Evolutionary conservation across 495 filamentous ascomycete species (phyloP).

Genomic region (Friedmanniomyces endolithicus): DNA sequence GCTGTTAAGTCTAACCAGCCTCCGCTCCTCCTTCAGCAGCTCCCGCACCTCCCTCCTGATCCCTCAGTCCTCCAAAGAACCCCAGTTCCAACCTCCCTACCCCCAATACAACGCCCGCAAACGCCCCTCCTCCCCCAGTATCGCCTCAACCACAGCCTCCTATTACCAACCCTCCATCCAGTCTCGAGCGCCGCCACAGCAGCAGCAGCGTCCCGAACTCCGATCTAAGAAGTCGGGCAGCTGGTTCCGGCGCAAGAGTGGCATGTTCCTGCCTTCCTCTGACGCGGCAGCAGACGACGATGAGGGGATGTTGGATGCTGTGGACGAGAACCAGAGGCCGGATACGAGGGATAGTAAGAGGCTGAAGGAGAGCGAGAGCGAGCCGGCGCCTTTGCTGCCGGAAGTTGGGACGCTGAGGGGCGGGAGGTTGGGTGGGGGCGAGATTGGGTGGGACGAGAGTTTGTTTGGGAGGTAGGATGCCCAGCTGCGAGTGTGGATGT

Average conservation of each 20-base stretch:
- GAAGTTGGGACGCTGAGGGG: constrained; percentile 22
- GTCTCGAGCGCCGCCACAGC: background rate
- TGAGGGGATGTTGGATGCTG: constrained; percentile 7
- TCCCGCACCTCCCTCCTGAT: constrained; percentile 9
- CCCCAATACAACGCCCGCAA: constrained; percentile 3
- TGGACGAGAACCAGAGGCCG: constrained; percentile 11
- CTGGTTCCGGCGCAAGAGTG: constrained; percentile 28
- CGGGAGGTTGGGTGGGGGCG: constrained; percentile 23
- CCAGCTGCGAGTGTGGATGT: background rate
- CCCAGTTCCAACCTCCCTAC: background rate
- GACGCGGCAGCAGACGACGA: background rate
- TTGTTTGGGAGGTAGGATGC: constrained; percentile 17
- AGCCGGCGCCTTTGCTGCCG: constrained; percentile 27
- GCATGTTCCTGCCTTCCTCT: constrained; percentile 15
- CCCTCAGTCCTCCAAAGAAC: background rate
- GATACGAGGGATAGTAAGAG: constrained; percentile 16
- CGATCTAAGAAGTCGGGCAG: constrained; percentile 13
- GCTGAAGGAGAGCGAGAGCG: constrained; percentile 12
- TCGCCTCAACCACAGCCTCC: constrained; percentile 4
- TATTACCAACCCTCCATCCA: constrained; percentile 5
- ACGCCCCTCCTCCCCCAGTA: constrained; percentile 12
- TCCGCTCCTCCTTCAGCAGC: constrained; percentile 19
- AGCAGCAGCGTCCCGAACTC: background rate
- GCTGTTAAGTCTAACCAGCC: constrained; percentile 20
- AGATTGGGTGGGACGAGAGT: constrained; percentile 22